Conservation (phyloP, 2,329 filamentous ascomycete genomes). For the Colletotrichum sublineola region DNA sequence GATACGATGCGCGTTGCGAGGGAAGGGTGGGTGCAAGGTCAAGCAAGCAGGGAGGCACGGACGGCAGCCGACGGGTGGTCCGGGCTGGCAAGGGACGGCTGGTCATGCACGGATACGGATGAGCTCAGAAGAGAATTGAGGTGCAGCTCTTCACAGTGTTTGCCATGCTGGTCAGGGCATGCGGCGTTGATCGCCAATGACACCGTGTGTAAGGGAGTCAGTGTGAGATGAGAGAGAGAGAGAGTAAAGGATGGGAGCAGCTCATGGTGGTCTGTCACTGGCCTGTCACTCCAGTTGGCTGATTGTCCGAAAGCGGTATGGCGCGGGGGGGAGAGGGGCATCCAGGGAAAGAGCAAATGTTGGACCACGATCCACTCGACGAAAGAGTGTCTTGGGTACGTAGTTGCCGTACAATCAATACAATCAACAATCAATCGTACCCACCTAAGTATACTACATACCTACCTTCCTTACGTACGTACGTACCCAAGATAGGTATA, state of each 20-base stretch:
- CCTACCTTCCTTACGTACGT: too few relatives aligned
- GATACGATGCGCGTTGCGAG: slow-evolving; percentile 8
- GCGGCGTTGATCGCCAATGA: neutral
- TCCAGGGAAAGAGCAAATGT: neutral
- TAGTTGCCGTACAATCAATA: too few relatives aligned
- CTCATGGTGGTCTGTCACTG: slow-evolving; percentile 15
- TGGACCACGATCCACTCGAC: neutral
- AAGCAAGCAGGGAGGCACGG: slow-evolving; percentile 17
- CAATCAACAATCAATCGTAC: too few relatives aligned
- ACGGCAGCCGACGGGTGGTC: slow-evolving; percentile 29
- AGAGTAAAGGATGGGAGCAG: slow-evolving; percentile 4
- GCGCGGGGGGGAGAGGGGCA: neutral
- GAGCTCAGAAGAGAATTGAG: neutral
- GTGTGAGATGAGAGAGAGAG: neutral
- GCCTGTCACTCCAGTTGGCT: slow-evolving; percentile 24
- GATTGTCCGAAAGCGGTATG: slow-evolving; percentile 36
- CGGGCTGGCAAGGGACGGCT: neutral
- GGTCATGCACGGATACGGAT: neutral
- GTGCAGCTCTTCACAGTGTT: too few relatives aligned
- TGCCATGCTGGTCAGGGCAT: neutral
- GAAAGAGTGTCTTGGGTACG: too few relatives aligned
- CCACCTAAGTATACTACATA: too few relatives aligned
- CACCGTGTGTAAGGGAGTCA: neutral
- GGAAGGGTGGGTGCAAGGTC: neutral
- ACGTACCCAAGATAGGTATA: too few relatives aligned